Percentiles rank a stretch among this genome's conserved stretches.
Evolutionary conservation across 2,329 filamentous ascomycete species (phyloP).

Genomic region (Colletotrichum eleusines): DNA sequence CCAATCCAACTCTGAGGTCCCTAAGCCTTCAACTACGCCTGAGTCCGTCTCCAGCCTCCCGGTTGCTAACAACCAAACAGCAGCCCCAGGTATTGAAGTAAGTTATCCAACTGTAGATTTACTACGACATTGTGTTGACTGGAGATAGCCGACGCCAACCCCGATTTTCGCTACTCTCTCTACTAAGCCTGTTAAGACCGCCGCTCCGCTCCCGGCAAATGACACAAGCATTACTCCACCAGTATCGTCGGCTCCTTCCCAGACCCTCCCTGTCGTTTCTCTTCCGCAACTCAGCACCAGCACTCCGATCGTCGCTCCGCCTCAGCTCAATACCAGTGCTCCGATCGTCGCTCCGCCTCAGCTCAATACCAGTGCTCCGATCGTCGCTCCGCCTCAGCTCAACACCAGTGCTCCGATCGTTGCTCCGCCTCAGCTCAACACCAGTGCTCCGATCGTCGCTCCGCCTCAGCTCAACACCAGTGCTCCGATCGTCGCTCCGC

Average conservation of each 20-base stretch:
- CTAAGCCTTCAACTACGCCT: not conserved
- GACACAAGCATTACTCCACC: not conserved
- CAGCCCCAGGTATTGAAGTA: not conserved
- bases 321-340: constrained; percentile 5
- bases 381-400: not conserved
- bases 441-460: not conserved
- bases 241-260: constrained; percentile 5
- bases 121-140: not conserved
- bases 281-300: constrained; percentile 1
- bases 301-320: not conserved
- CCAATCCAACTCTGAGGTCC: not conserved
- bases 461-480: not conserved
- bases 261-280: not conserved
- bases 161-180: not conserved
- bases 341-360: not conserved
- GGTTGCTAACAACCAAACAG: constrained; percentile 23
- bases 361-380: constrained; percentile 7
- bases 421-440: not conserved
- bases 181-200: not conserved
- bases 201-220: not conserved
- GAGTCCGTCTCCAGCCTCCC: constrained; percentile 8
- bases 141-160: not conserved
- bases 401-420: constrained; percentile 5
- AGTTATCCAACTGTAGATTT: not conserved
- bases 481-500: not conserved